A percentile compares a stretch with the other conserved stretches of the same genome.
Evolutionary conservation across 305 asterid genomes (phyloP).

Genomic region (Withania somnifera): DNA sequence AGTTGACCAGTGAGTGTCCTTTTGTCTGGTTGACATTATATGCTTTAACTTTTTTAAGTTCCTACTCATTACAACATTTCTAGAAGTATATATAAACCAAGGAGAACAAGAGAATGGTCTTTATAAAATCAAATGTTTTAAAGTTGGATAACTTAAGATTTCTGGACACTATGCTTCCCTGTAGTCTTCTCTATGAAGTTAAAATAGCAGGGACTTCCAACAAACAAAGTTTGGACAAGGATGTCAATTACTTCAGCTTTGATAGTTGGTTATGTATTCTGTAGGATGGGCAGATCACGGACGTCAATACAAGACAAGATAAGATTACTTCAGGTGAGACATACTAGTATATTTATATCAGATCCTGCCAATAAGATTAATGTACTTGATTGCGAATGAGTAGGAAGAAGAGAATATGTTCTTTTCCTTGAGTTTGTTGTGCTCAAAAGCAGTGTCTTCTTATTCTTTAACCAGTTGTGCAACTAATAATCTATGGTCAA

Average conservation of each 20-base stretch:
- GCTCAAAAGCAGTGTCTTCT: not conserved
- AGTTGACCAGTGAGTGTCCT: not conserved
- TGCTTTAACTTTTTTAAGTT: not conserved
- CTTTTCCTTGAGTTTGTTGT: not conserved
- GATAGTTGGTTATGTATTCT: constrained; percentile 94
- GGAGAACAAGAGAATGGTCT: too few relatives aligned
- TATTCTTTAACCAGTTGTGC: not conserved
- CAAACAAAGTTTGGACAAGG: constrained; percentile 91
- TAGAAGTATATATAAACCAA: not conserved
- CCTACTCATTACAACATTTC: not conserved
- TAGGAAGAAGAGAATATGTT: not conserved
- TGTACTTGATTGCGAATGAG: not conserved
- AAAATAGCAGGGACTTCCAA: constrained; percentile 25
- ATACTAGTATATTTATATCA: not conserved
- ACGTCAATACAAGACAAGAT: constrained; percentile 91
- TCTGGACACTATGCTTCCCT: not conserved
- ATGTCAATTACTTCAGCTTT: constrained; percentile 95
- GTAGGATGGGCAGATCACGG: constrained; percentile 97
- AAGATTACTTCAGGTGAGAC: constrained; percentile 90
- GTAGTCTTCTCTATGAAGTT: not conserved
- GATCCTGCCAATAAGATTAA: not conserved
- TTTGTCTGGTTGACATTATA: not conserved
- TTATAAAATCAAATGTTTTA: not conserved
- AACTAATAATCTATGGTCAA: not conserved
- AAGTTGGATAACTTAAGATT: not conserved